Evolutionary conservation across 1,139 yeast species (phyloP).

Genomic region (Arxiozyma heterogenica): DNA sequence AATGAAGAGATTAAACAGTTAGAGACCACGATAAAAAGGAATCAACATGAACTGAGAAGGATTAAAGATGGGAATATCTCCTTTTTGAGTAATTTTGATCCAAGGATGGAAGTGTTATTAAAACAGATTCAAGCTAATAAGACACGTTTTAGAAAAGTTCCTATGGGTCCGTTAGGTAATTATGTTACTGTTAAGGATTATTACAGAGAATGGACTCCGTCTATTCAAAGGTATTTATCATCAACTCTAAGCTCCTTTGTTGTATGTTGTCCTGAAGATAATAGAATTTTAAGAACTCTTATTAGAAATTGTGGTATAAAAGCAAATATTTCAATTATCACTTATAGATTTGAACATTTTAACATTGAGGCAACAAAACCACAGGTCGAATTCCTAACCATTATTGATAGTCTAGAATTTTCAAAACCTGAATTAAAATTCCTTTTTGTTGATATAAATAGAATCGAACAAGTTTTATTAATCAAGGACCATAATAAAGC

Average conservation of each 20-base stretch:
- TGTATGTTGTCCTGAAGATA: conserved; percentile 58
- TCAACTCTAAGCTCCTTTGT: conserved; percentile 53
- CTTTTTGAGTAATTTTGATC: conserved; percentile 40
- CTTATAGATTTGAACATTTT: conserved; percentile 50
- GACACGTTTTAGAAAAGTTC: conserved; percentile 37
- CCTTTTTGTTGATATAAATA: conserved; percentile 55
- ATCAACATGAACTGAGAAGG: conserved; percentile 13
- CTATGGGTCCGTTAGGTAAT: conserved; percentile 82
- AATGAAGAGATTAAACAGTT: conserved; percentile 9
- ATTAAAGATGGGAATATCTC: conserved; percentile 17
- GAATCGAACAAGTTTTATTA: conserved; percentile 52
- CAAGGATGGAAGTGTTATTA: conserved; percentile 36
- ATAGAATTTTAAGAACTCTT: conserved; percentile 39
- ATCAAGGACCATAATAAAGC: conserved; percentile 47
- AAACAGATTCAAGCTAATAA: conserved; percentile 34
- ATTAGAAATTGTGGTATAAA: conserved; percentile 33
- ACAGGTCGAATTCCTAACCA: conserved; percentile 34
- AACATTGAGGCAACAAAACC: conserved; percentile 39
- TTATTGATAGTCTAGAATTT: conserved; percentile 54
- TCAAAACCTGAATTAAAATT: conserved; percentile 47
- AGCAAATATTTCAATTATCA: conserved; percentile 36
- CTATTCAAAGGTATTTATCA: conserved; percentile 48
- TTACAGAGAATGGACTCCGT: conserved; percentile 49
- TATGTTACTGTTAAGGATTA: conserved; percentile 48
- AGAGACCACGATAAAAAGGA: conserved; percentile 12